phyloP scores from a whole-genome alignment of 2,329 filamentous ascomycete species.

The Aspergillus ochraceoroseus region DNA sequence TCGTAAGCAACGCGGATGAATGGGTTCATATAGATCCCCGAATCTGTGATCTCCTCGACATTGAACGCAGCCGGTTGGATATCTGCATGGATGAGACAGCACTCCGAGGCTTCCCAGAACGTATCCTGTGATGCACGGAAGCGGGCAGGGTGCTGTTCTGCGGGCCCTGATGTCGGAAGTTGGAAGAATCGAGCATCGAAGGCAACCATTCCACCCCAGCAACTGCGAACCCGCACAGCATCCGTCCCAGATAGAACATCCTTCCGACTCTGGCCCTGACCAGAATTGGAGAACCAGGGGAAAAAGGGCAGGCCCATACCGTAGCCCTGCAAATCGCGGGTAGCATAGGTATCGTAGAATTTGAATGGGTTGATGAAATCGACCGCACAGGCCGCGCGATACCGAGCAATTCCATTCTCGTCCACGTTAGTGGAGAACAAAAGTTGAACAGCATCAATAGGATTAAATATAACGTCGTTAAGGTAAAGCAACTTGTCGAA shows the following conservation, averaged over 20 bases:
- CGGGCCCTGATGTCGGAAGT: slow-evolving; percentile 5
- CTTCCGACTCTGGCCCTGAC: slow-evolving; percentile 51
- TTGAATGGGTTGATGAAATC: slow-evolving; percentile 70
- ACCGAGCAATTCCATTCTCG: slow-evolving; percentile 51
- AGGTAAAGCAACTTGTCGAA: slow-evolving; percentile 57
- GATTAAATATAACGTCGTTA: slow-evolving; percentile 64
- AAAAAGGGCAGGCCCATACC: slow-evolving; percentile 66
- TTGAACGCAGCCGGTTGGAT: slow-evolving; percentile 37
- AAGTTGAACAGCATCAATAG: slow-evolving; percentile 55
- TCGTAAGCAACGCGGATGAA: slow-evolving; percentile 68
- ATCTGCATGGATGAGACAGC: slow-evolving; percentile 55
- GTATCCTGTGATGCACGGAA: slow-evolving; percentile 57
- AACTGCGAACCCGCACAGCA: slow-evolving; percentile 64
- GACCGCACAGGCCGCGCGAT: slow-evolving; percentile 67
- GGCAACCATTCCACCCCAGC: slow-evolving; percentile 70
- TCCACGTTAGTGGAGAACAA: slow-evolving; percentile 58
- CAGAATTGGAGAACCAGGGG: slow-evolving; percentile 60
- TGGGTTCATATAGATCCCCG: slow-evolving; percentile 68
- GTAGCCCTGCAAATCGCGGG: slow-evolving; percentile 64
- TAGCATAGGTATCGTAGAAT: slow-evolving; percentile 73
- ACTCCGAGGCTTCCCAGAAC: slow-evolving; percentile 62
- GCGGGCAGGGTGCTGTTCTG: slow-evolving; percentile 39
- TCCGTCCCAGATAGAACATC: slow-evolving; percentile 57
- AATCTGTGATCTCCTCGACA: slow-evolving; percentile 40
- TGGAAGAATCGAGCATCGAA: slow-evolving; percentile 48